Conservation (phyloP, 768 basidiomycete genomes). For the Pulveroboletus sp. region DNA sequence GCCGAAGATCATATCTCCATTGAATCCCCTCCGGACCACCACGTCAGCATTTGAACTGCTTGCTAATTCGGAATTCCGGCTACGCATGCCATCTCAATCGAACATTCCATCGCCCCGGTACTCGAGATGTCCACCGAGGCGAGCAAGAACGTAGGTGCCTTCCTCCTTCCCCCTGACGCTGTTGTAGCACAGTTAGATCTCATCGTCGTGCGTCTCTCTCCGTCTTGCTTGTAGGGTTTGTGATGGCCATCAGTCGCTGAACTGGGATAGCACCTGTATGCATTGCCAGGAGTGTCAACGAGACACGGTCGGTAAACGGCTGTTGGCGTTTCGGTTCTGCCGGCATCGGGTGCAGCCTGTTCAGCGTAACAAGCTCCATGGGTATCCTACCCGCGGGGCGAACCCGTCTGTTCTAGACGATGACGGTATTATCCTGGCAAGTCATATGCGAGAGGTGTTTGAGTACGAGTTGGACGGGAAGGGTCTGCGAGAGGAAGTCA, state of each 20-base stretch:
- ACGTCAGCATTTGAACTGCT: conserved; percentile 10
- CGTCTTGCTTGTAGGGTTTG: conserved; percentile 15
- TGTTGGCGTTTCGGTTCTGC: conserved; percentile 20
- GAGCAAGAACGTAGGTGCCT: conserved; percentile 27
- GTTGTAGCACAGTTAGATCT: background rate
- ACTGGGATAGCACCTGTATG: conserved; percentile 17
- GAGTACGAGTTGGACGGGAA: conserved; percentile 24
- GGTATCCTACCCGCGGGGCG: background rate
- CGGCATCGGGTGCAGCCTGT: conserved; percentile 5
- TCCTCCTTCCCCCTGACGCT: background rate
- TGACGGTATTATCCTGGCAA: conserved; percentile 6
- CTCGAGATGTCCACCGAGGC: conserved; percentile 8
- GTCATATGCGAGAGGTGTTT: conserved; percentile 12
- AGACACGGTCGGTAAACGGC: conserved; percentile 24
- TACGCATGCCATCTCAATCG: conserved; percentile 21
- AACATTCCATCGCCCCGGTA: conserved; percentile 22
- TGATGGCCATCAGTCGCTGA: conserved; percentile 19
- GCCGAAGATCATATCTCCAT: conserved; percentile 27
- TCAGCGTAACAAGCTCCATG: conserved; percentile 4
- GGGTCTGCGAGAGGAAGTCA: conserved; percentile 29
- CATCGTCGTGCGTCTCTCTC: background rate
- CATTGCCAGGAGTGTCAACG: conserved; percentile 29
- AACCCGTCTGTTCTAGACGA: background rate
- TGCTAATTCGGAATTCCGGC: conserved; percentile 12
- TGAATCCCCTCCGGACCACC: conserved; percentile 27